A percentile compares a stretch with the other conserved stretches of the same genome.
Evolutionary conservation across 805 yeast species (phyloP).

Genomic region (Lachancea fermentati): DNA sequence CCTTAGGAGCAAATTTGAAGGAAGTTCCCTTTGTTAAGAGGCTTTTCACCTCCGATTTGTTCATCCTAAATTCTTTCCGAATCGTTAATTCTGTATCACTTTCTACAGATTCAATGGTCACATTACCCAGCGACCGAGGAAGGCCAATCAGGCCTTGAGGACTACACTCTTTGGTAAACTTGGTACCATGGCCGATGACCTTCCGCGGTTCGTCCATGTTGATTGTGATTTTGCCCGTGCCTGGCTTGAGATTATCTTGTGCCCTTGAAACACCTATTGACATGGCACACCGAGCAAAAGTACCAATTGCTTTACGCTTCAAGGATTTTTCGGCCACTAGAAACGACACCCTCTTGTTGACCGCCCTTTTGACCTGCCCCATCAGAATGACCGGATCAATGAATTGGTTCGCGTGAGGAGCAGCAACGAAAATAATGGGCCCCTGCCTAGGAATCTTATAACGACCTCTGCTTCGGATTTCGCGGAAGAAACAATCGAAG

Average conservation of each 20-base stretch:
- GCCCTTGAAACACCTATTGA: constrained; percentile 91
- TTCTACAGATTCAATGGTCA: constrained; percentile 59
- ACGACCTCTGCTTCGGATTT: constrained; percentile 84
- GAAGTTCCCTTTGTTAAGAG: constrained; percentile 46
- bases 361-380: constrained; percentile 67
- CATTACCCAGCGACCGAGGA: constrained; percentile 72
- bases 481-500: constrained; percentile 75
- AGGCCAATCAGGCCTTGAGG: constrained; percentile 66
- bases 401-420: constrained; percentile 95
- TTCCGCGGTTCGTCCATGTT: constrained; percentile 49
- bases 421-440: constrained; percentile 88
- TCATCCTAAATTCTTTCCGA: constrained; percentile 62
- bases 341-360: constrained; percentile 68
- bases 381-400: constrained; percentile 75
- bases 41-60: constrained; percentile 35
- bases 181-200: constrained; percentile 61
- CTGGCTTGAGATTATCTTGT: constrained; percentile 71
- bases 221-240: constrained; percentile 58
- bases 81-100: constrained; percentile 67
- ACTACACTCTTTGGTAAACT: constrained; percentile 55
- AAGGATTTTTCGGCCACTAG: constrained; percentile 81
- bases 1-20: constrained; percentile 72
- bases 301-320: constrained; percentile 61
- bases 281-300: constrained; percentile 66
- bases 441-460: constrained; percentile 65